Base-by-base conservation (phyloP, 2,329 filamentous ascomycete species). In the Xylariomycetidae sp. region DNA sequence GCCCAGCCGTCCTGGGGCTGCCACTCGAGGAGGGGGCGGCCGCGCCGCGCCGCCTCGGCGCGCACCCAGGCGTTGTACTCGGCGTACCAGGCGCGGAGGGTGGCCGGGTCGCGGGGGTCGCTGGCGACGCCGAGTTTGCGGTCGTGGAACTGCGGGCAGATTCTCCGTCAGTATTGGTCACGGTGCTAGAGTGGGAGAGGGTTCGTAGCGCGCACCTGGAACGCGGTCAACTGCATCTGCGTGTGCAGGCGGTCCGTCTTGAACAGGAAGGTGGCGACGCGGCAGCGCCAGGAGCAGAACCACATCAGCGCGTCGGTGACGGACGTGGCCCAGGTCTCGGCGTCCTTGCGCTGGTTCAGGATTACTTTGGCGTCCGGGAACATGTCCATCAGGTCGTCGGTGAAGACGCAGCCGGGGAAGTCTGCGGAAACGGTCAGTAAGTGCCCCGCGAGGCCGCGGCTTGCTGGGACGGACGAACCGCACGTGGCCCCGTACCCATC, bases 1-100 rank as follows among this genome's bases (percentile, higher is more conserved):
- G 51, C 55, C 65, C 66, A 70, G 1, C 63, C 64, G 22, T 67
- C 57, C 31, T 56, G 47, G 0, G 59, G 51, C 36, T 57, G 49
- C 32, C 55, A 59, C 43, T 63, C 57, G 29, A 37, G 23, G 10
- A 45, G 32, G 1, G 22, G 18, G 10, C 52, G 52, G 4, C 50
- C 50, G 3, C 55, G 42, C 35, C 50, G 53, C 38, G 38, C 47
- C 3, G 57, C 57, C 18, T 59, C 52, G 2, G 38, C 35, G 10
- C 49, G 40, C 0, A 60, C 50, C 12, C 43, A 45, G 7, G 38
- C 39, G 43, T 51, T 31, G 39, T 50, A 34, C n/a, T n/a, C 25
- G 17, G 46, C 42, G 38, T 50, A 54, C 10, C 43, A 25, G 19
- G 30, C 23, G 7, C 14, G 10, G 19, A 25, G 20, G 23, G 19